These are phyloP conservation scores for Aspergillus fructus DNA, from an alignment of 2,329 filamentous ascomycete genomes.

Conservation along the genomic window DNA sequence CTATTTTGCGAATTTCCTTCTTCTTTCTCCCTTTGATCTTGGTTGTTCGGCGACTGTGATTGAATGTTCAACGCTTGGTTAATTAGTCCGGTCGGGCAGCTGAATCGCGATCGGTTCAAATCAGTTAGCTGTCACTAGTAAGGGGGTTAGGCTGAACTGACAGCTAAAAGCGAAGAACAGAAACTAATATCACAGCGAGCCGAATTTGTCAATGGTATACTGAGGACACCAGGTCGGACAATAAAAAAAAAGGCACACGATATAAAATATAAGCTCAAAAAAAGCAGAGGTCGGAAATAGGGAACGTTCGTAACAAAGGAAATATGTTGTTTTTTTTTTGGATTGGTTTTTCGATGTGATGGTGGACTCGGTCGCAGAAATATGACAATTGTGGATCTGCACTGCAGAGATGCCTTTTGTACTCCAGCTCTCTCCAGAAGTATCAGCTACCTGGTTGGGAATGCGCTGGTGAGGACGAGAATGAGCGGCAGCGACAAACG, in stretches of 20 bases:
- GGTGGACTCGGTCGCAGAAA: constrained; percentile 17
- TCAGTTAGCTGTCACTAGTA: constrained; percentile 20
- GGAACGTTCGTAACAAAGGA: constrained; percentile 16
- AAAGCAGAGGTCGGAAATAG: constrained; percentile 7
- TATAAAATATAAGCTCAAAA: constrained; percentile 11
- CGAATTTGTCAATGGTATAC: constrained; percentile 15
- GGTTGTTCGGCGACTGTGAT: constrained; percentile 12
- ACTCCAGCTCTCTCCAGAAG: constrained; percentile 23
- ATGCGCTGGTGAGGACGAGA: constrained; percentile 23
- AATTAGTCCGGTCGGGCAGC: constrained; percentile 20
- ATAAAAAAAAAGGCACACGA: constrained; percentile 1
- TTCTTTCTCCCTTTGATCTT: constrained; percentile 8
- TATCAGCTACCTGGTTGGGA: constrained; percentile 22
- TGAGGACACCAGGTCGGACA: constrained; percentile 23
- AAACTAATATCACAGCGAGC: constrained; percentile 14
- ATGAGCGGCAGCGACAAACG: constrained; percentile 19
- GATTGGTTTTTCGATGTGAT: constrained; percentile 11
- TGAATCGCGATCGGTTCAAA: constrained; percentile 14
- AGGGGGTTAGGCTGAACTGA: constrained; percentile 16
- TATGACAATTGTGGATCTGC: constrained; percentile 27
- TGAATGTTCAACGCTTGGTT: constrained; percentile 6
- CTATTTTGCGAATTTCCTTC: constrained; percentile 4
- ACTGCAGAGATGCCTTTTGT: constrained; percentile 27
- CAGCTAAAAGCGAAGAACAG: constrained; percentile 16
- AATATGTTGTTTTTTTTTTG: constrained; percentile 15